These are phyloP conservation scores for Sclerotinia sclerotiorum DNA, from an alignment of 2,329 filamentous ascomycete genomes.

Conservation along the genomic window DNA sequence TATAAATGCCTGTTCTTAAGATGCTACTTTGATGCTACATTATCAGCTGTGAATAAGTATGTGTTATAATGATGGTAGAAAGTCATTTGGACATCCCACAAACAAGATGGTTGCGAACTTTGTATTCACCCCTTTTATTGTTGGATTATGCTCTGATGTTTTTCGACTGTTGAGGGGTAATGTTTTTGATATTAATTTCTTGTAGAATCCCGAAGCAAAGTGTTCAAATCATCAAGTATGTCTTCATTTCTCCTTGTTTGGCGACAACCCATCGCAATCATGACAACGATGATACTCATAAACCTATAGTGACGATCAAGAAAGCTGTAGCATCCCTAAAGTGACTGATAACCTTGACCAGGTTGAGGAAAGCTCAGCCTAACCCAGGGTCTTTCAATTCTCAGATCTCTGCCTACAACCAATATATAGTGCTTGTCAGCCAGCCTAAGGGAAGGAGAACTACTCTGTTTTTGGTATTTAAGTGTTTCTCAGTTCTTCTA, in stretches of 20 bases:
- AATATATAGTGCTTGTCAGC: not conserved
- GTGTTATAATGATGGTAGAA: not conserved
- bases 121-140: not conserved
- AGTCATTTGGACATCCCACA: not conserved
- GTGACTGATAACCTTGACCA: not conserved
- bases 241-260: not conserved
- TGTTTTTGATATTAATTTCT: not conserved
- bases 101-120: not conserved
- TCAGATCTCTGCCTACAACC: not conserved
- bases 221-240: not conserved
- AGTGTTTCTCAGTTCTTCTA: not conserved
- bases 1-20: too few relatives aligned
- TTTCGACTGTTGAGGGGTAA: not conserved
- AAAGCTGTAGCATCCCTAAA: not conserved
- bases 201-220: not conserved
- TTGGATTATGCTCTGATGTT: not conserved
- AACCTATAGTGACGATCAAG: not conserved
- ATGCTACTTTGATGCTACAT: not conserved
- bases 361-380: not conserved
- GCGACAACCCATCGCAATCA: not conserved
- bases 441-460: not conserved
- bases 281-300: not conserved
- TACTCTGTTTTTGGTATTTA: not conserved
- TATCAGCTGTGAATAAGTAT: not conserved
- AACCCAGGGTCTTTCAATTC: not conserved